Evolutionary conservation across 225 moss, liverwort and hornwort species (phyloP).

Genomic region (Bryum argenteum): DNA sequence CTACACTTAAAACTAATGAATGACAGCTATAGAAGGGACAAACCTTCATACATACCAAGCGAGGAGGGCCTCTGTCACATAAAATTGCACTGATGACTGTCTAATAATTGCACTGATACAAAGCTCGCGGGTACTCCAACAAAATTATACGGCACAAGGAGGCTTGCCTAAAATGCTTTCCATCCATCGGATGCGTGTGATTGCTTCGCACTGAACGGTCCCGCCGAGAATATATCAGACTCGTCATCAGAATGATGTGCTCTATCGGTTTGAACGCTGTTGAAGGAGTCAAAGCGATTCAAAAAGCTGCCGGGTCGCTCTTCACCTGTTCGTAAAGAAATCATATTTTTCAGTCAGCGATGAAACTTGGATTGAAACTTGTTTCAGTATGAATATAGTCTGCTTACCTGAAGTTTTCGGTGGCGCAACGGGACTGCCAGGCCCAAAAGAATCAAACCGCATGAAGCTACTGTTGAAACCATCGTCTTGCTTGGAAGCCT

Average conservation of each 20-base stretch:
- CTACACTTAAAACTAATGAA: conserved; percentile 15
- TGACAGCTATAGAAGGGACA: conserved; percentile 22
- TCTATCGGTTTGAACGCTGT: conserved; percentile 77
- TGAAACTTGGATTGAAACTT: no score
- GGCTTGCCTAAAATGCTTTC: conserved; percentile 67
- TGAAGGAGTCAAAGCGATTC: conserved; percentile 84
- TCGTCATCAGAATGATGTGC: conserved; percentile 79
- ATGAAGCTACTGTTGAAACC: conserved; percentile 42
- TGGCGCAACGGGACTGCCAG: conserved; percentile 50
- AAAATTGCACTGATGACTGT: no score
- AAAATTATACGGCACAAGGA: conserved; percentile 17
- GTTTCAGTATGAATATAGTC: neutral
- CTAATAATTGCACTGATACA: conserved; percentile 42
- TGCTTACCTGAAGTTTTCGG: conserved; percentile 45
- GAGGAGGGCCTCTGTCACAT: conserved; percentile 8
- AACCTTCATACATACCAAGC: conserved; percentile 34
- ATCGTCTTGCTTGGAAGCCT: conserved; percentile 35
- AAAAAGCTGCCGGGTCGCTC: conserved; percentile 50
- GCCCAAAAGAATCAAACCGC: conserved; percentile 61
- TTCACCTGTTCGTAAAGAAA: conserved; percentile 35
- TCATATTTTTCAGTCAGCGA: no score
- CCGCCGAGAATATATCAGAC: conserved; percentile 71
- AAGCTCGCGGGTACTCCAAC: conserved; percentile 14
- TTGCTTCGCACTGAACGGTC: conserved; percentile 71
- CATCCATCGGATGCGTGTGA: conserved; percentile 73